phyloP scores from a whole-genome alignment of 208 protist species.

The Tritrichomonas musculus region DNA sequence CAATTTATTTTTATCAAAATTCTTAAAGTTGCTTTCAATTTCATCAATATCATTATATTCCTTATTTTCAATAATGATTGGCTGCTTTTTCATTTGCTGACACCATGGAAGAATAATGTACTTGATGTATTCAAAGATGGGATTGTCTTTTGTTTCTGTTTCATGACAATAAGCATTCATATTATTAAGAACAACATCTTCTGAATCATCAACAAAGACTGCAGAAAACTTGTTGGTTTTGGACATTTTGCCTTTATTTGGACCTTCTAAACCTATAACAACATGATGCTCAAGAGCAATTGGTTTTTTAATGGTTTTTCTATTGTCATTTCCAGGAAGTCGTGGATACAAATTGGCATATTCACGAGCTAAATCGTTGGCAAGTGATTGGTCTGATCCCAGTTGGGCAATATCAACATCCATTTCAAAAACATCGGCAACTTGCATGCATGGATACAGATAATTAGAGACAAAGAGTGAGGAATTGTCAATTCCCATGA shows the following conservation, averaged over 20 bases:
- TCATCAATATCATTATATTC: background rate
- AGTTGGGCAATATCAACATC: constrained; percentile 97
- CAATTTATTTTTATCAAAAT: background rate
- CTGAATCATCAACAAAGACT: constrained; percentile 97
- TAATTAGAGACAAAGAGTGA: constrained; percentile 84
- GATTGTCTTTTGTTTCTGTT: background rate
- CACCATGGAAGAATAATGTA: constrained; percentile 21
- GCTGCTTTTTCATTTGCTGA: background rate
- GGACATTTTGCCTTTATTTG: constrained; percentile 81
- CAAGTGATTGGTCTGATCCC: constrained; percentile 97
- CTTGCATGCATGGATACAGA: constrained; percentile 93
- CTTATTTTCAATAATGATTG: background rate
- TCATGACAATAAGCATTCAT: constrained; percentile 61
- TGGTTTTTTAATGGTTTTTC: constrained; percentile 50
- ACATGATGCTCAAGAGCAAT: constrained; percentile 86
- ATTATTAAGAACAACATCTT: constrained; percentile 83
- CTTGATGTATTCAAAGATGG: constrained; percentile 33
- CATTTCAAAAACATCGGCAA: constrained; percentile 94
- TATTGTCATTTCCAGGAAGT: no score
- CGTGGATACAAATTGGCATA: no score
- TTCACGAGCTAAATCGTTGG: constrained; percentile 98
- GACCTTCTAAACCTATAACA: constrained; percentile 48
- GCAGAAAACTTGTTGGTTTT: constrained; percentile 94
- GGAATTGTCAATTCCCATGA: constrained; percentile 93
- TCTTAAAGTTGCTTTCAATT: background rate